Evolutionary conservation across 1,284 basidiomycete genomes (phyloP), one percentile per base, ranked within the genome.

Genomic region (Athelia psychrophila): DNA sequence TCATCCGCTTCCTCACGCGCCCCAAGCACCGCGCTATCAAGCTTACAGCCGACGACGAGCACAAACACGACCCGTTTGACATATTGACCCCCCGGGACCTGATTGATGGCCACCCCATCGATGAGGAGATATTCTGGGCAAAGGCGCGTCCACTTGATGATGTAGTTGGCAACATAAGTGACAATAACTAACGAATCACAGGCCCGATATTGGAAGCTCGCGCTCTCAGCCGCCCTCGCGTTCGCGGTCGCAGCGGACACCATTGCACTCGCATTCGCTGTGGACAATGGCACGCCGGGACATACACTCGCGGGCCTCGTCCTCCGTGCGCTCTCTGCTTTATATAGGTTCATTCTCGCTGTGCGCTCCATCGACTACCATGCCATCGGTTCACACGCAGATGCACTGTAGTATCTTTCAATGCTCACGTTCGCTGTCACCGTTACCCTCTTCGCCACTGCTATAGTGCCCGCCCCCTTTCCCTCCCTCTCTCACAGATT

Each of bases 21-120:
- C n/a, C n/a, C n/a, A n/a, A n/a, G n/a, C n/a, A n/a, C n/a, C 6
- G 27, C 27, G 27, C 27, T 13, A 74, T 89, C 46, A 70, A 79
- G 49, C 76, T 90, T 20, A 80, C 83, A 25, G 65, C 67, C 3
- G 27, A 30, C 36, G 68, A 64, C 18, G 71, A 72, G 53, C 56
- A 56, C 0, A 13, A 30, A 13, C 27, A 30, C 13, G 93, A 95
- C 64, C 84, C 91, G 2, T 94, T 93, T 65, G 83, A 93, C 58
- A 81, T n/a, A n/a, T n/a, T 83, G 23, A 84, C 72, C 40, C 80
- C 86, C 2, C 82, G 86, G 59, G 87, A 93, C 61, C 62, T 82
- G 30, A 60, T 84, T 15, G 87, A 95, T 61, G 93, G 93, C 1
- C 81, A 82, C 50, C 88, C 91, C 10, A 76, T 95, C 44, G 73